These are phyloP conservation scores for Brassica napus DNA, from an alignment of 345 rosid species.

Conservation along the genomic window Da-Ae NC_063441.1:20960001-20960500, in stretches of 20 bases:
- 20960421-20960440: constrained; percentile 29
- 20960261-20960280: constrained; percentile 67
- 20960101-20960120: constrained; percentile 28
- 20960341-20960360: constrained; percentile 72
- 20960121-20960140: constrained; percentile 15
- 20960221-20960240: constrained; percentile 81
- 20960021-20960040: constrained; percentile 36
- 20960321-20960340: constrained; percentile 75
- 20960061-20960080: constrained; percentile 25
- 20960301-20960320: constrained; percentile 63
- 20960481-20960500: constrained; percentile 3
- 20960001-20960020: constrained; percentile 10
- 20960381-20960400: constrained; percentile 66
- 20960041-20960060: constrained; percentile 21
- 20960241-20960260: constrained; percentile 77
- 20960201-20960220: constrained; percentile 91
- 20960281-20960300: constrained; percentile 64
- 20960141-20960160: constrained; percentile 36
- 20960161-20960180: constrained; percentile 44
- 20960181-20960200: constrained; percentile 79
- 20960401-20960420: constrained; percentile 47
- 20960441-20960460: constrained; percentile 21
- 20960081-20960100: constrained; percentile 26
- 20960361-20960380: constrained; percentile 77
- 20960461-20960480: constrained; percentile 28